Evolutionary conservation across 352 stramenopile species (phyloP).

Genomic region (Globisporangium carolinianum): DNA sequence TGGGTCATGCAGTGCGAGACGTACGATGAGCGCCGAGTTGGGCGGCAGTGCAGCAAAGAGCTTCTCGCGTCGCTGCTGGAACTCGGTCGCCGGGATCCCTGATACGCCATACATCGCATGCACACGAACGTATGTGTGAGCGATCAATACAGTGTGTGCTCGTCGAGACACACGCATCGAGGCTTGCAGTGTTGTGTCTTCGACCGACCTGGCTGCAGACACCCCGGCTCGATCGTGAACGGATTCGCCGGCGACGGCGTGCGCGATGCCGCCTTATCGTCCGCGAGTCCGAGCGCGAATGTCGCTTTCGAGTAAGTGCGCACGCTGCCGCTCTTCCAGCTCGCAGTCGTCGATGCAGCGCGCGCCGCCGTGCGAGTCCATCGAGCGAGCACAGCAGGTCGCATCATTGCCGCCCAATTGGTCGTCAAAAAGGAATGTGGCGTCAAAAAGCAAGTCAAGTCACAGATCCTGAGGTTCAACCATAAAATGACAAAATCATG

Average conservation of each 20-base stretch:
- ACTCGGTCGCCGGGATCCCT: constrained; percentile 50
- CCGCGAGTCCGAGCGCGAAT: constrained; percentile 24
- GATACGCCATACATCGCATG: too few relatives aligned
- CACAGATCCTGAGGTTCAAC: too few relatives aligned
- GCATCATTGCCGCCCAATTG: neutral
- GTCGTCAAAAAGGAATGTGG: too few relatives aligned
- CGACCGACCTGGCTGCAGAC: constrained; percentile 40
- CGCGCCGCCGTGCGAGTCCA: neutral
- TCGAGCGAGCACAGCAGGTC: neutral
- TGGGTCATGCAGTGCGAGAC: constrained; percentile 3
- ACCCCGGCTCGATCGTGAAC: constrained; percentile 36
- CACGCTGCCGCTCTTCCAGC: neutral
- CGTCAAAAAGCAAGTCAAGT: too few relatives aligned
- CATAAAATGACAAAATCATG: too few relatives aligned
- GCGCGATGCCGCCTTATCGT: constrained; percentile 4
- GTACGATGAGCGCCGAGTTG: constrained; percentile 69
- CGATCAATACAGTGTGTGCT: neutral
- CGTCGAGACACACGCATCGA: neutral
- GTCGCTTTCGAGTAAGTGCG: constrained; percentile 14
- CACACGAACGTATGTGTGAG: constrained; percentile 5
- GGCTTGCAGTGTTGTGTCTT: too few relatives aligned
- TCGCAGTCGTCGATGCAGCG: neutral
- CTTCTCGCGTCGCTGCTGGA: constrained; percentile 49
- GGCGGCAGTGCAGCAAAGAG: constrained; percentile 57
- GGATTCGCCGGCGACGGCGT: constrained; percentile 22